Evolutionary conservation across 441 rosid species (phyloP).

Genomic region (Geranium incanum): DNA sequence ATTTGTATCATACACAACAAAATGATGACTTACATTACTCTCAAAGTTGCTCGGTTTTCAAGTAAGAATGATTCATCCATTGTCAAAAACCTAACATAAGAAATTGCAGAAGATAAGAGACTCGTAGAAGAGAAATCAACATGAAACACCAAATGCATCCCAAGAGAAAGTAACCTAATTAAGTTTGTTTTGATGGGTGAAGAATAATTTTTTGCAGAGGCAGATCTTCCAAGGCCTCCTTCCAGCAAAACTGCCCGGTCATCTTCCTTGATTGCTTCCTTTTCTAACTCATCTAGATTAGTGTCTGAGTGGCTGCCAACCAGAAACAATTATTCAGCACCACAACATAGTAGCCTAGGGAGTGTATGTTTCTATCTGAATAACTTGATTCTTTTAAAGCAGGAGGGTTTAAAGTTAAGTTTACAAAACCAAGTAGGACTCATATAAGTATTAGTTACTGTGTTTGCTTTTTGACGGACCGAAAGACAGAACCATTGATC

Average conservation of each 20-base stretch:
- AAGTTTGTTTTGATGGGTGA: slow-evolving; percentile 59
- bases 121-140: slow-evolving; percentile 7
- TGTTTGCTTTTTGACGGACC: background rate
- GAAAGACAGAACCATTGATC: background rate
- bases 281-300: slow-evolving; percentile 52
- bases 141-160: slow-evolving; percentile 8
- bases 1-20: background rate
- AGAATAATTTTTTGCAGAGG: slow-evolving; percentile 54
- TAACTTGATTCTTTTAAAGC: background rate
- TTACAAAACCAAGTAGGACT: too few relatives aligned
- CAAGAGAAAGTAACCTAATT: slow-evolving; percentile 45
- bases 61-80: slow-evolving; percentile 89
- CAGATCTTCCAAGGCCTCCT: slow-evolving; percentile 77
- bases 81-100: slow-evolving; percentile 57
- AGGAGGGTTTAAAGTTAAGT: too few relatives aligned
- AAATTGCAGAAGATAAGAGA: slow-evolving; percentile 20
- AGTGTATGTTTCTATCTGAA: background rate
- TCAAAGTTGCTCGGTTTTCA: slow-evolving; percentile 74
- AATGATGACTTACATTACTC: slow-evolving; percentile 65
- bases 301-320: slow-evolving; percentile 80
- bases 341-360: background rate
- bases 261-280: slow-evolving; percentile 62
- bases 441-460: background rate
- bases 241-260: slow-evolving; percentile 80
- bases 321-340: slow-evolving; percentile 16